Evolutionary conservation across 768 basidiomycete genomes (phyloP).

Genomic region (Wakefieldia striispora): DNA sequence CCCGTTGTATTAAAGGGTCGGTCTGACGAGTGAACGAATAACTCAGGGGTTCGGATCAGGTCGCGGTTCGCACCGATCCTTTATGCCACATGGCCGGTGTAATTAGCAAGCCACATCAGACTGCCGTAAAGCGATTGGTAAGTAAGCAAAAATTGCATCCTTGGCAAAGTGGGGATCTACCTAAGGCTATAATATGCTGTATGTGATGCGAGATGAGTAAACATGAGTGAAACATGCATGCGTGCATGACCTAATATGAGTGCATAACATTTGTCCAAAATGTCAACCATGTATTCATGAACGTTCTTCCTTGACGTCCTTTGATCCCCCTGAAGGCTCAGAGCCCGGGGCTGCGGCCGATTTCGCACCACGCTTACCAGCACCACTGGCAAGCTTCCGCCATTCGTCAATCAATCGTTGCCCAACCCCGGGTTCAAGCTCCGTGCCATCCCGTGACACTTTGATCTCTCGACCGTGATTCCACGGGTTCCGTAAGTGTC

Average conservation of each 20-base stretch:
- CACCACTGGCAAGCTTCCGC: constrained; percentile 39
- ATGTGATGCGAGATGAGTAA: no score
- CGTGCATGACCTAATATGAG: background rate
- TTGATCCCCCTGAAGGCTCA: background rate
- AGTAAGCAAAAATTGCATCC: no score
- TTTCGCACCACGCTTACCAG: constrained; percentile 5
- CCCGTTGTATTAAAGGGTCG: background rate
- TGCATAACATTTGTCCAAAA: background rate
- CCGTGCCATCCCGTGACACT: constrained; percentile 88
- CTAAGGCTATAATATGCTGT: no score
- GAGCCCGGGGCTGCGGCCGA: background rate
- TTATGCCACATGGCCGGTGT: no score
- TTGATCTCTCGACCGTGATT: constrained; percentile 82
- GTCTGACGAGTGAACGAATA: background rate
- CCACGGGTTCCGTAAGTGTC: constrained; percentile 89
- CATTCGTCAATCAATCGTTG: constrained; percentile 69
- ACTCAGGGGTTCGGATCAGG: constrained; percentile 1
- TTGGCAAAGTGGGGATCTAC: no score
- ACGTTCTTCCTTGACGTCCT: background rate
- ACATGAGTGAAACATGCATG: no score
- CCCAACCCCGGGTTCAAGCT: constrained; percentile 80
- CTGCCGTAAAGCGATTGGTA: background rate
- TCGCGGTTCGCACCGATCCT: no score
- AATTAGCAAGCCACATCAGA: no score
- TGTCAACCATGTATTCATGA: background rate